Percentiles rank a stretch among this genome's conserved stretches.
These are phyloP conservation scores for Cytospora piceae DNA, from an alignment of 2,329 filamentous ascomycete genomes.

Conservation along the genomic window DNA sequence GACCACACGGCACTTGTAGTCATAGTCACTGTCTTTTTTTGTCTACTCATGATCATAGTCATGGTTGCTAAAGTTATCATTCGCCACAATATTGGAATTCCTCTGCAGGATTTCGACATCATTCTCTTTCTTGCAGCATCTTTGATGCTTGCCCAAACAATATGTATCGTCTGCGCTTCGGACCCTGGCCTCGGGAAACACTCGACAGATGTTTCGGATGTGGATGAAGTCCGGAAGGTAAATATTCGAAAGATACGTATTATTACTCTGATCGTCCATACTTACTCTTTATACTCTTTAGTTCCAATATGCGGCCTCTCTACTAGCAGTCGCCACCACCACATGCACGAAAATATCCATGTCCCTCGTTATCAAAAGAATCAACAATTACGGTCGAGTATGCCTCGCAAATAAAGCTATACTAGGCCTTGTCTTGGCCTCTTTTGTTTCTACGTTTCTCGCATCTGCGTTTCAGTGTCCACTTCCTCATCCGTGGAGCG, in stretches of 20 bases:
- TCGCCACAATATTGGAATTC: neutral
- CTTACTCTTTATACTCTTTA: neutral
- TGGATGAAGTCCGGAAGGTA: neutral
- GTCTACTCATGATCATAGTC: neutral
- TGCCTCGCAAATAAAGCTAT: neutral
- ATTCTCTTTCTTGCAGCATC: neutral
- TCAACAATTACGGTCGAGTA: constrained; percentile 7
- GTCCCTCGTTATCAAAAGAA: constrained; percentile 5
- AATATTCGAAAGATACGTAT: neutral
- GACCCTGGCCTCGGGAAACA: neutral
- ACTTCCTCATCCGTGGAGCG: constrained; percentile 28
- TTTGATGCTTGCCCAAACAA: neutral
- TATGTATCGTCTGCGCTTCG: neutral
- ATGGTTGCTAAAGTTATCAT: neutral
- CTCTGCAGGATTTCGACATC: neutral
- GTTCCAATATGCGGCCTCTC: constrained; percentile 5
- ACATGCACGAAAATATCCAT: constrained; percentile 7
- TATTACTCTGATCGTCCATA: too few relatives aligned
- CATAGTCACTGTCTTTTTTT: neutral
- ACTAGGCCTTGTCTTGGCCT: neutral
- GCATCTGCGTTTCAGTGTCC: constrained; percentile 51
- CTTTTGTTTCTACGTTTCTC: constrained; percentile 14
- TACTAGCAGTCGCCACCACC: neutral
- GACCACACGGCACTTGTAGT: neutral
- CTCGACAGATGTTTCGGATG: neutral